These are phyloP conservation scores for Pseudomonodictys pantanalensis DNA, from an alignment of 495 filamentous ascomycete species.

Conservation along the genomic window DNA sequence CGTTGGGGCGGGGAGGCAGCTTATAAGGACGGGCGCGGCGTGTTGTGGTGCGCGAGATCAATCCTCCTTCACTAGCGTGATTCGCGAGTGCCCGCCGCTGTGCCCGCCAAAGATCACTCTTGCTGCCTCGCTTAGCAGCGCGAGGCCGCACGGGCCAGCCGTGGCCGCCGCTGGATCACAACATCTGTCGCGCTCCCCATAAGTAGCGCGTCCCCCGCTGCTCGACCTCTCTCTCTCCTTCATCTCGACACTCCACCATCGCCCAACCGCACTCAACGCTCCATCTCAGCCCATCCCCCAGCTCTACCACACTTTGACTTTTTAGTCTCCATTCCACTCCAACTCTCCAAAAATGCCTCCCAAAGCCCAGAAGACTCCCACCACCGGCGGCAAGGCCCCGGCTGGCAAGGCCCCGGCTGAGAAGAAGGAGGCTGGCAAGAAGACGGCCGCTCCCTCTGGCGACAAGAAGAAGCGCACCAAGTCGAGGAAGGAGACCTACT, in stretches of 20 bases:
- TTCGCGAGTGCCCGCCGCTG: no score
- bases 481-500: constrained; percentile 99
- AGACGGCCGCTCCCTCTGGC: constrained; percentile 84
- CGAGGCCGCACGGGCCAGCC: constrained; percentile 14
- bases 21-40: constrained; percentile 34
- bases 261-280: not conserved
- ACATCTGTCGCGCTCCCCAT: constrained; percentile 31
- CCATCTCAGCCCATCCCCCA: not conserved
- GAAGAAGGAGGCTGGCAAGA: constrained; percentile 99
- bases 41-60: constrained; percentile 40
- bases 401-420: constrained; percentile 85
- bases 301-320: constrained; percentile 1
- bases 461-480: constrained; percentile 99
- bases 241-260: constrained; percentile 27
- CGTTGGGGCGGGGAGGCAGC: constrained; percentile 24
- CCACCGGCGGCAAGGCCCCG: constrained; percentile 93
- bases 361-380: constrained; percentile 97
- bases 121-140: not conserved
- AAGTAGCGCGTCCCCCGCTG: constrained; percentile 35
- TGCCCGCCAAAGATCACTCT: constrained; percentile 12
- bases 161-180: constrained; percentile 30
- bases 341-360: constrained; percentile 72
- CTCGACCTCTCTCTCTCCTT: constrained; percentile 26
- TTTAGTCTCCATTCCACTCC: constrained; percentile 17
- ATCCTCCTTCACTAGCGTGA: constrained; percentile 28